Conservation (phyloP, 352 stramenopile species). For the Phytophthora multivora region DNA sequence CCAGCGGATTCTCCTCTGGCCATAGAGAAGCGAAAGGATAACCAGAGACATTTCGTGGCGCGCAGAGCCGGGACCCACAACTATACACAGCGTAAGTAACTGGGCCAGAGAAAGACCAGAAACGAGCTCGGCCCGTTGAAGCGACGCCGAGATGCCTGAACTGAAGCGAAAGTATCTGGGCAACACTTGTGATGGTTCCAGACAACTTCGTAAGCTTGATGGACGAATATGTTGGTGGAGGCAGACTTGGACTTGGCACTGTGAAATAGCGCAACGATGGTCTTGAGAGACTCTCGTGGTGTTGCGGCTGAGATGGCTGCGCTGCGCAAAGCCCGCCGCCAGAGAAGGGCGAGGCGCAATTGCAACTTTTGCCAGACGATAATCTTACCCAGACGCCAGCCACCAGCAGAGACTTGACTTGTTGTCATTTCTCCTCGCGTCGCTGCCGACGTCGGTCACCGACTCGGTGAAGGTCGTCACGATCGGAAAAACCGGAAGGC, state of each 20-base stretch:
- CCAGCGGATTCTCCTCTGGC: constrained; percentile 20
- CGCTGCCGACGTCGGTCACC: not conserved
- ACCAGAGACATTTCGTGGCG: constrained; percentile 26
- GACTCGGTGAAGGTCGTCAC: not conserved
- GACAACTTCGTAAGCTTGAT: not conserved
- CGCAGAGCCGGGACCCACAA: constrained; percentile 18
- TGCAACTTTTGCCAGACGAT: constrained; percentile 5
- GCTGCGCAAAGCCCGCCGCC: constrained; percentile 9
- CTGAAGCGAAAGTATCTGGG: constrained; percentile 7
- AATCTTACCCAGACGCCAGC: constrained; percentile 23
- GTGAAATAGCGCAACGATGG: not conserved
- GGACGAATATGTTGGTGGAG: not conserved
- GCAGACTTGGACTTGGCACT: not conserved
- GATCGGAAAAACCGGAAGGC: not conserved
- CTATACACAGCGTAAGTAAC: constrained; percentile 38
- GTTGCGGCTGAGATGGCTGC: constrained; percentile 12
- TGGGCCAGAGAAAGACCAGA: constrained; percentile 12
- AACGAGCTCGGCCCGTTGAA: constrained; percentile 6
- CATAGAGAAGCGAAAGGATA: constrained; percentile 24
- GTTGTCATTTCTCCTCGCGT: not conserved
- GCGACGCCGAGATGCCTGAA: constrained; percentile 15
- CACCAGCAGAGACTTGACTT: constrained; percentile 8
- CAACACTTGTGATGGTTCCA: constrained; percentile 28
- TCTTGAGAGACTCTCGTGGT: constrained; percentile 1
- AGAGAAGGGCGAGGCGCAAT: constrained; percentile 16